These are phyloP conservation scores for Linum usitatissimum DNA, from an alignment of 345 rosid genomes.

Conservation along the genomic window DNA sequence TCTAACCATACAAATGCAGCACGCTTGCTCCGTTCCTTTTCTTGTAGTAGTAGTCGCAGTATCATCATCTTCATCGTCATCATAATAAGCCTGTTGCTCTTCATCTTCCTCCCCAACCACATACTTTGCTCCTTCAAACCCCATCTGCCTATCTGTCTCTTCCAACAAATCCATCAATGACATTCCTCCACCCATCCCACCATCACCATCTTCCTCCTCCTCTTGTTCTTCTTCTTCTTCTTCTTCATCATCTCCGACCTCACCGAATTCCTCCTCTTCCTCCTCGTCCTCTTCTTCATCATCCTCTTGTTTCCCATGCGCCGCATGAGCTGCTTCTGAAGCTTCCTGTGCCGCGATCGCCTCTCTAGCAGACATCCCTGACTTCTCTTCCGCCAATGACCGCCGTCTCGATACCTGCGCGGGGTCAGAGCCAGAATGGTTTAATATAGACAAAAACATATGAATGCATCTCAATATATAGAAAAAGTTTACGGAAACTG, in stretches of 20 bases:
- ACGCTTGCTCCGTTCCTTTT: conserved; percentile 36
- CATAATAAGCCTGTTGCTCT: conserved; percentile 23
- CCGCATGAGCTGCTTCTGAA: neutral
- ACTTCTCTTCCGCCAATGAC: conserved; percentile 35
- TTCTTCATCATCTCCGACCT: neutral
- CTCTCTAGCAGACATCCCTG: conserved; percentile 61
- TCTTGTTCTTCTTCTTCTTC: conserved; percentile 4
- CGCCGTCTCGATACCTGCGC: conserved; percentile 29
- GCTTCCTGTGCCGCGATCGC: conserved; percentile 73
- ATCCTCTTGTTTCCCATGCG: neutral
- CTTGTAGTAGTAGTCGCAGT: conserved; percentile 13
- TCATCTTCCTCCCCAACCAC: conserved; percentile 31
- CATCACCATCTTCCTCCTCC: conserved; percentile 1
- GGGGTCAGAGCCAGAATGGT: too few relatives aligned
- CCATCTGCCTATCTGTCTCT: conserved; percentile 73
- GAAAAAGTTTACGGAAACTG: too few relatives aligned
- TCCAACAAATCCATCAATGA: conserved; percentile 80
- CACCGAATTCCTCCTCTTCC: conserved; percentile 10
- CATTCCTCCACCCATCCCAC: conserved; percentile 33
- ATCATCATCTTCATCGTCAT: conserved; percentile 24
- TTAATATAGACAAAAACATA: too few relatives aligned
- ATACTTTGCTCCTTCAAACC: conserved; percentile 44
- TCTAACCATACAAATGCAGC: conserved; percentile 82
- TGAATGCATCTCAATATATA: too few relatives aligned
- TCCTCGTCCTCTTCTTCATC: neutral